These are phyloP conservation scores for Paracoccidioides lutzii DNA, from an alignment of 2,329 filamentous ascomycete genomes.

Conservation along the genomic window DNA sequence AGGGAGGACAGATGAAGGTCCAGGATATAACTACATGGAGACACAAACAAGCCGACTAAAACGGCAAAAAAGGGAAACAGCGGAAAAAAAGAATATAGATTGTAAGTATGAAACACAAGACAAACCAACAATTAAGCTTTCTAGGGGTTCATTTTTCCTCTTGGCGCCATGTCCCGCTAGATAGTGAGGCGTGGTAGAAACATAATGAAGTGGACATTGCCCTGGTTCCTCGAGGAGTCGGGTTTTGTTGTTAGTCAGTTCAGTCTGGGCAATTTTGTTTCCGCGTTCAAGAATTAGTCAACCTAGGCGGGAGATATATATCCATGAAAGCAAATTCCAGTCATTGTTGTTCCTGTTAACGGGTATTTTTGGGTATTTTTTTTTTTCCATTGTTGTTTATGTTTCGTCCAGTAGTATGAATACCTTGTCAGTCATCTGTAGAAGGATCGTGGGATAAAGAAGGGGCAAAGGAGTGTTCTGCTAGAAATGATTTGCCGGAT, in stretches of 20 bases:
- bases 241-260: neutral
- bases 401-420: neutral
- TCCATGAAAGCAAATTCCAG: neutral
- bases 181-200: too few relatives aligned
- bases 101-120: too few relatives aligned
- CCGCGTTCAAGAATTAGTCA: neutral
- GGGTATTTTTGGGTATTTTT: neutral
- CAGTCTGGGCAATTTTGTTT: neutral
- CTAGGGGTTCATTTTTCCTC: too few relatives aligned
- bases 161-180: too few relatives aligned
- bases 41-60: too few relatives aligned
- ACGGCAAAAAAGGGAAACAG: too few relatives aligned
- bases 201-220: too few relatives aligned
- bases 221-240: neutral
- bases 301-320: neutral
- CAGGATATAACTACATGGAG: too few relatives aligned
- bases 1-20: too few relatives aligned
- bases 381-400: neutral
- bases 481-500: neutral
- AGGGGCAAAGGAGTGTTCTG: neutral
- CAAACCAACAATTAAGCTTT: too few relatives aligned
- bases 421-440: neutral
- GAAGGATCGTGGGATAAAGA: neutral
- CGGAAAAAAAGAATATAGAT: too few relatives aligned
- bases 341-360: neutral